These are phyloP conservation scores for Pseudophaeomoniella oleicola DNA, from an alignment of 2,329 filamentous ascomycete species.

Conservation along the genomic window DNA sequence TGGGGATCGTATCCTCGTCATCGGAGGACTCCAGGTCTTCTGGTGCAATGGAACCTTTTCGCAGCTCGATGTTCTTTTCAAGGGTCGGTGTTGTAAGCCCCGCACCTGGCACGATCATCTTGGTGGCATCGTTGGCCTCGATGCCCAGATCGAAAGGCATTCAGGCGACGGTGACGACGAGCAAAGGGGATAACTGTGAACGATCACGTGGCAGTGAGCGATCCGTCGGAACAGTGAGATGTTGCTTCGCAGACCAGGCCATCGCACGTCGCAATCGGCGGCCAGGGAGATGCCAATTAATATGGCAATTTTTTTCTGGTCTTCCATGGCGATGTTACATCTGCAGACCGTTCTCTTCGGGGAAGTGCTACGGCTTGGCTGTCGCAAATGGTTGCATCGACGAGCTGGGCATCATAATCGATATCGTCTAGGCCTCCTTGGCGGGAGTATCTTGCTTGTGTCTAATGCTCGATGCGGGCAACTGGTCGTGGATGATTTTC, in stretches of 20 bases:
- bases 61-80: background rate
- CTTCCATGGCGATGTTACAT: background rate
- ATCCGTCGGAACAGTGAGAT: background rate
- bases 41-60: background rate
- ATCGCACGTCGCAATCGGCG: background rate
- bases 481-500: background rate
- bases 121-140: background rate
- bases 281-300: background rate
- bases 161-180: background rate
- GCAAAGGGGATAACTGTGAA: background rate
- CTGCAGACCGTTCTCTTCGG: background rate
- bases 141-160: background rate
- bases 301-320: background rate
- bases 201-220: background rate
- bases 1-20: constrained; percentile 15
- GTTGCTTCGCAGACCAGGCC: background rate
- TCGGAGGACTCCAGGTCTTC: constrained; percentile 2
- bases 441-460: background rate
- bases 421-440: background rate
- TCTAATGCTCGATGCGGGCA: background rate
- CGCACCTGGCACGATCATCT: background rate
- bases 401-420: background rate
- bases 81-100: background rate
- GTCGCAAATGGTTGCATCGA: background rate
- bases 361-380: background rate